Conservation (phyloP, 257 asterid species). For the Ophiorrhiza pumila region DNA sequence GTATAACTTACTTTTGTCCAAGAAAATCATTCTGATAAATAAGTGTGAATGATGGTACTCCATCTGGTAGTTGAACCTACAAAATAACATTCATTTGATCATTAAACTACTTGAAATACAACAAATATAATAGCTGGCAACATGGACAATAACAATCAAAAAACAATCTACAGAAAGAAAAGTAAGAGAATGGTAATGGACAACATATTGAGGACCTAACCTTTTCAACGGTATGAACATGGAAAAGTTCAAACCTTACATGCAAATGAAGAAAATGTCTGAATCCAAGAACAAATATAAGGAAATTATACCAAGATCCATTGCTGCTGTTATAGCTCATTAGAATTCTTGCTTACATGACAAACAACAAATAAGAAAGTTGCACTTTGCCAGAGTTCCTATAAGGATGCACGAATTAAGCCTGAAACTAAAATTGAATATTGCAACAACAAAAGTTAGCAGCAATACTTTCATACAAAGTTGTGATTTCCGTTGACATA, state of each 20-base stretch:
- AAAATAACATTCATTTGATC: slow-evolving; percentile 26
- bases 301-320: neutral
- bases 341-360: neutral
- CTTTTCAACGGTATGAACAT: neutral
- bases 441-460: too few species aligned
- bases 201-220: neutral
- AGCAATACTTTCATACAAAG: too few species aligned
- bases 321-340: neutral
- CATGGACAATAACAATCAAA: slow-evolving; percentile 6
- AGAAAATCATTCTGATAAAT: slow-evolving; percentile 55
- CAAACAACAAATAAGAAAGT: neutral
- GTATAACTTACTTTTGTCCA: slow-evolving; percentile 56
- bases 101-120: slow-evolving; percentile 11
- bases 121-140: neutral
- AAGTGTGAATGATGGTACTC: slow-evolving; percentile 48
- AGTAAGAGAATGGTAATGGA: neutral
- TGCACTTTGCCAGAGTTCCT: neutral
- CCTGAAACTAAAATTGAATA: neutral
- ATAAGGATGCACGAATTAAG: neutral
- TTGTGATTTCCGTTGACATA: too few species aligned
- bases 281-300: neutral
- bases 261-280: neutral
- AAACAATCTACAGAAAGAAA: neutral
- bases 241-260: neutral
- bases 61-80: slow-evolving; percentile 55